Percentiles rank a stretch among this genome's conserved stretches.
phyloP scores from a whole-genome alignment of 2,329 filamentous ascomycete genomes.

The Fusarium anthophilum region DNA sequence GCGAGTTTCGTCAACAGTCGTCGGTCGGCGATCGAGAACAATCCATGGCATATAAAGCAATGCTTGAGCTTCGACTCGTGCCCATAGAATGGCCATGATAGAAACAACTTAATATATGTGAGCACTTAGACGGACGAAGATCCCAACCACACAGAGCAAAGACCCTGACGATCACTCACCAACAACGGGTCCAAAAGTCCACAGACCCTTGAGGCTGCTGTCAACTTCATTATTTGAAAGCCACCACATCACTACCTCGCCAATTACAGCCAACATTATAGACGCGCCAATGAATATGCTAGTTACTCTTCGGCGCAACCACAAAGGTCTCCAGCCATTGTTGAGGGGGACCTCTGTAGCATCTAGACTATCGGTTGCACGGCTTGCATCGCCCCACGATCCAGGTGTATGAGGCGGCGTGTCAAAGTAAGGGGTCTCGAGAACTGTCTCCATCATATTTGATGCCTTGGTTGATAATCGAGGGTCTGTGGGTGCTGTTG shows the following conservation, averaged over 20 bases:
- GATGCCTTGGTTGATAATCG: conserved; percentile 7
- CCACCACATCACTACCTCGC: conserved; percentile 40
- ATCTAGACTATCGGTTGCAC: conserved; percentile 21
- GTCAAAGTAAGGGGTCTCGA: conserved; percentile 41
- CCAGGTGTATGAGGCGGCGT: conserved; percentile 30
- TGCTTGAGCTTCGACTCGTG: conserved; percentile 42
- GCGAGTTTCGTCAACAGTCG: conserved; percentile 40
- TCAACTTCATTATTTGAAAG: conserved; percentile 32
- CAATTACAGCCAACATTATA: conserved; percentile 31
- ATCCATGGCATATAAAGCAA: conserved; percentile 45
- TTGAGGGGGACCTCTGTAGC: conserved; percentile 31
- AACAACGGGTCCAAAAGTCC: conserved; percentile 44
- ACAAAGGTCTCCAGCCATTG: conserved; percentile 42
- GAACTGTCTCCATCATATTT: conserved; percentile 30
- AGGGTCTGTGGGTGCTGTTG: conserved; percentile 9
- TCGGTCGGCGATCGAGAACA: conserved; percentile 37
- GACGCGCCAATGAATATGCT: conserved; percentile 35
- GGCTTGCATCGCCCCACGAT: conserved; percentile 12
- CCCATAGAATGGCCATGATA: conserved; percentile 41
- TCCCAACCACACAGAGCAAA: conserved; percentile 5
- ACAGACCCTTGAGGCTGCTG: conserved; percentile 33
- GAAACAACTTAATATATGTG: conserved; percentile 35
- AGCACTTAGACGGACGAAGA: conserved; percentile 7
- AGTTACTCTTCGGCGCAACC: conserved; percentile 34
- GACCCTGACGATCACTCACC: conserved; percentile 35